These are phyloP conservation scores for Coemansia sp. DNA, from an alignment of 192 early-diverging fungal species.

Conservation along the genomic window DNA sequence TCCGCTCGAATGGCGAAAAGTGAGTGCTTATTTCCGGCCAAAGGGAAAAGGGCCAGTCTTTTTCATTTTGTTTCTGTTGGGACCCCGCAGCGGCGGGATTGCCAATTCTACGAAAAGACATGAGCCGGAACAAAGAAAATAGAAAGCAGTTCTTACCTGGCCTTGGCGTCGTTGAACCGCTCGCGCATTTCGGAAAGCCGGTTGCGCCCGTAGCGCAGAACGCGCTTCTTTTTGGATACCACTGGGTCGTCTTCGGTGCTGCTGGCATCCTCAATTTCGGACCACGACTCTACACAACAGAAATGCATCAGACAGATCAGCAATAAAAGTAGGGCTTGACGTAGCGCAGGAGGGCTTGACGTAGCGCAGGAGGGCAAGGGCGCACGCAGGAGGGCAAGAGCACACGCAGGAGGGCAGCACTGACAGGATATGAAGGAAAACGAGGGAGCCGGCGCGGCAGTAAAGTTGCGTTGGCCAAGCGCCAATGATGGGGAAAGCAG, in stretches of 20 bases:
- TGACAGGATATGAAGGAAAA: neutral
- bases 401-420: no score
- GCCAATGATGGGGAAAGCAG: neutral
- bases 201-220: constrained; percentile 48
- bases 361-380: no score
- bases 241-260: constrained; percentile 31
- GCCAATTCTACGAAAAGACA: neutral
- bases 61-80: neutral
- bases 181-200: constrained; percentile 38
- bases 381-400: no score
- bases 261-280: constrained; percentile 51
- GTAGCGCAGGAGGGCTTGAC: neutral
- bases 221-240: constrained; percentile 39
- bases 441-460: neutral
- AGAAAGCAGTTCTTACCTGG: constrained; percentile 21
- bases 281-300: constrained; percentile 44
- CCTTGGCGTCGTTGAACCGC: constrained; percentile 38
- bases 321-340: neutral
- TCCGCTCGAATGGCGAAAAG: neutral
- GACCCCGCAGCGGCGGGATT: constrained; percentile 2
- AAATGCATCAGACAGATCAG: neutral
- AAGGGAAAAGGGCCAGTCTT: neutral
- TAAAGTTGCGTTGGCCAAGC: neutral
- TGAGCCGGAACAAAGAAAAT: neutral
- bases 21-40: neutral